Percentiles rank a stretch among this genome's conserved stretches.
These are phyloP conservation scores for Oemleria cerasiformis DNA, from an alignment of 306 rosid species.

Conservation along the genomic window DNA sequence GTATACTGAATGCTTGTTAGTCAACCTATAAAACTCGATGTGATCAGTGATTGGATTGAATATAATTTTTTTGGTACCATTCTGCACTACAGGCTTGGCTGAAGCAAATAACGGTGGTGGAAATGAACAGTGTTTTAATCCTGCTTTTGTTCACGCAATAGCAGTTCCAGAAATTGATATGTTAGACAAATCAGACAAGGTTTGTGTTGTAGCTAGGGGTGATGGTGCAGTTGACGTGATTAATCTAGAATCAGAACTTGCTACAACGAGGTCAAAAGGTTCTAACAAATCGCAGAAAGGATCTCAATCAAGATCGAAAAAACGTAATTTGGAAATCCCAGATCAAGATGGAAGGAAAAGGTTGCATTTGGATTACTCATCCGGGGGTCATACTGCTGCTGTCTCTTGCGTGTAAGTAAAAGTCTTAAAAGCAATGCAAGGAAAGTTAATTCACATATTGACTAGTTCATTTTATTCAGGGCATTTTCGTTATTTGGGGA, in stretches of 20 bases:
- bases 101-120: slow-evolving; percentile 34
- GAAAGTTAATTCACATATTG: slow-evolving; percentile 23
- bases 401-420: slow-evolving; percentile 74
- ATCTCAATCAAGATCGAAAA: slow-evolving; percentile 55
- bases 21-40: neutral
- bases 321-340: slow-evolving; percentile 28
- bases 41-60: neutral
- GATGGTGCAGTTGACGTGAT: slow-evolving; percentile 73
- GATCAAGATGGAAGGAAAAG: slow-evolving; percentile 48
- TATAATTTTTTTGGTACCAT: slow-evolving; percentile 7
- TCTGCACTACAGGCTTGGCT: slow-evolving; percentile 48
- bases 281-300: slow-evolving; percentile 51
- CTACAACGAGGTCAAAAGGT: slow-evolving; percentile 43
- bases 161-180: slow-evolving; percentile 81
- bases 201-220: slow-evolving; percentile 84
- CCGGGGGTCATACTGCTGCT: slow-evolving; percentile 84
- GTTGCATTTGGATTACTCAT: slow-evolving; percentile 69
- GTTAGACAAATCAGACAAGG: slow-evolving; percentile 62
- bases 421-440: slow-evolving; percentile 18
- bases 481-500: slow-evolving; percentile 77
- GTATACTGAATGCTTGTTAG: no score
- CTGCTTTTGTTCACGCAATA: slow-evolving; percentile 80
- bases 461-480: slow-evolving; percentile 49
- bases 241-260: slow-evolving; percentile 60
- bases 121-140: slow-evolving; percentile 71